Evolutionary conservation across 2,329 filamentous ascomycete species (phyloP), one percentile per base, ranked within the genome.

Genomic region (Cladosporium halotolerans): DNA sequence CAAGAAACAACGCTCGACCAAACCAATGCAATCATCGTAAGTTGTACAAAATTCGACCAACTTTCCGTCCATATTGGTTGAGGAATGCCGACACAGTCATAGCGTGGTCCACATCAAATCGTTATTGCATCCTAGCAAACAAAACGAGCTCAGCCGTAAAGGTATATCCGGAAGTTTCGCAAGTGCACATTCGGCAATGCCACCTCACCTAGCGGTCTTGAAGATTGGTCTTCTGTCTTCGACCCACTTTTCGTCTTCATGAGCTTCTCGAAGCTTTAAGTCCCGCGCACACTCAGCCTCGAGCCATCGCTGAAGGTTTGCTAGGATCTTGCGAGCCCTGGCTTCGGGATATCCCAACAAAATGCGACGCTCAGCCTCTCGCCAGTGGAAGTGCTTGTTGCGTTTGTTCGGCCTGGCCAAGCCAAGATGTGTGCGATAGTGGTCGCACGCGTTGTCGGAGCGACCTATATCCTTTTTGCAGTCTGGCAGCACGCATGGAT

Each of bases 351-450:
- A 57, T 7, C 38, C 47, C 8, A 44, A 40, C 3, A 23, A 32
- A 18, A 63, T 52, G 28, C 41, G 43, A 14, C 34, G 32, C 28
- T 56, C 39, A 11, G 60, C 31, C 4, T 41, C 52, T 7, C 52
- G 45, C 59, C 59, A 63, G 11, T 57, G 50, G 32, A 56, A 52
- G 32, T 55, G 55, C 31, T 54, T 41, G 57, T 68, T 68, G 1
- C 66, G 59, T 38, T 61, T 59, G 11, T 64, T 64, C 8, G n/a
- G 31, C 31, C 32, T 33, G 1, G 42, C 52, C 1, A 18, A 8
- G 28, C 54, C 53, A 9, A 68, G 56, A 42, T 68, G 66, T 0
- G 64, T 67, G 49, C 62, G 63, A 59, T 65, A 65, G 38, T 68
- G 66, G 28, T 68, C 65, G 5, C 56, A 43, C 2, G 63, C 60